Percentiles rank a stretch among this genome's conserved stretches.
These are phyloP conservation scores for Lyophyllum decastes DNA, from an alignment of 768 basidiomycete species.

Conservation along the genomic window DNA sequence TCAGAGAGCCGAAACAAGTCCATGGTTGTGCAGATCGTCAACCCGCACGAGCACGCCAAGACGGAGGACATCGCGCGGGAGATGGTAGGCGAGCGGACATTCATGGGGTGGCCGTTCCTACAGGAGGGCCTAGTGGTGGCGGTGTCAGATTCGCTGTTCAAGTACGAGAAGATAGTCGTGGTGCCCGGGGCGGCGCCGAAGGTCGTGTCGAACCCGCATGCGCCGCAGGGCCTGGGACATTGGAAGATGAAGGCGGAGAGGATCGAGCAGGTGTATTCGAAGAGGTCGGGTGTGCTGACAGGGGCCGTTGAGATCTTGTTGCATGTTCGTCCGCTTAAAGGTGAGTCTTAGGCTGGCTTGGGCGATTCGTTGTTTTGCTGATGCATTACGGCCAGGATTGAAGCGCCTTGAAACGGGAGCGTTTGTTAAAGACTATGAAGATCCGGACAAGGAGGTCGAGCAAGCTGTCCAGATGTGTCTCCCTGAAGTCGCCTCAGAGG, in stretches of 20 bases:
- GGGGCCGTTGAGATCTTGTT: conserved; percentile 79
- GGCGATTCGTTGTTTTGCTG: neutral
- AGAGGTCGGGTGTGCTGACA: conserved; percentile 83
- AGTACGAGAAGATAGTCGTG: conserved; percentile 72
- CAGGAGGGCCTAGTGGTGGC: conserved; percentile 88
- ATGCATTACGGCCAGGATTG: conserved; percentile 57
- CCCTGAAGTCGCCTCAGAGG: conserved; percentile 79
- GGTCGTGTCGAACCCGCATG: conserved; percentile 74
- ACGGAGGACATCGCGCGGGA: conserved; percentile 71
- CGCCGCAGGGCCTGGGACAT: conserved; percentile 59
- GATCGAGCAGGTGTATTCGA: conserved; percentile 86
- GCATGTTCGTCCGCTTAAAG: conserved; percentile 91
- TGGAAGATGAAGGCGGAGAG: conserved; percentile 85
- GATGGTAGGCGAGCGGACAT: conserved; percentile 77
- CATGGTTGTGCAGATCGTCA: conserved; percentile 86
- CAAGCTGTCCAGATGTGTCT: conserved; percentile 88
- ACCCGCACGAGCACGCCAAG: conserved; percentile 67
- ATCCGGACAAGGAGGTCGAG: conserved; percentile 75
- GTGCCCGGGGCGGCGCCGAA: conserved; percentile 50
- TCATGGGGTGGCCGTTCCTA: conserved; percentile 92
- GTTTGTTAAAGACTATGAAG: conserved; percentile 94
- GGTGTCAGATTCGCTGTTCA: conserved; percentile 85
- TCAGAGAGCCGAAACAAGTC: conserved; percentile 90
- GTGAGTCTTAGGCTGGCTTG: conserved; percentile 37
- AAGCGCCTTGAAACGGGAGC: conserved; percentile 88